phyloP scores from a whole-genome alignment of 1,284 basidiomycete genomes.

The Pseudozyma tsukubaensis region DNA sequence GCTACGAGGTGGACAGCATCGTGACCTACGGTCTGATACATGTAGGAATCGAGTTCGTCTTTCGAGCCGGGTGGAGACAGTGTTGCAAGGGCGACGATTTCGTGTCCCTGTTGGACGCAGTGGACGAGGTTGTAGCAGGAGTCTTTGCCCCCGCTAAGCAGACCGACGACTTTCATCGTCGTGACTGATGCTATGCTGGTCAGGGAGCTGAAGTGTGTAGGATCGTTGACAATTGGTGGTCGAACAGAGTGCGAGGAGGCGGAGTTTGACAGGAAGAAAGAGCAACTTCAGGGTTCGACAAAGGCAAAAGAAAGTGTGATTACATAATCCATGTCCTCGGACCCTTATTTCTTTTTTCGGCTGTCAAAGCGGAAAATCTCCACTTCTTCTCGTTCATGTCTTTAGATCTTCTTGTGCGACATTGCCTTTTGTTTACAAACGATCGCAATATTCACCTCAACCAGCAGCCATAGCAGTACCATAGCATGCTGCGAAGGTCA shows the following conservation, averaged over 20 bases:
- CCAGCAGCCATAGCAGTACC: not conserved
- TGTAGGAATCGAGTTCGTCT: slow-evolving; percentile 97
- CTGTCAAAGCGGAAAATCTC: slow-evolving; percentile 11
- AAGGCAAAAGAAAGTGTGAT: slow-evolving; percentile 5
- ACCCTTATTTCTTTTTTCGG: slow-evolving; percentile 3
- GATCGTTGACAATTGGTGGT: not conserved
- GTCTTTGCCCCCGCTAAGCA: slow-evolving; percentile 98
- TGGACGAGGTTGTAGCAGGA: slow-evolving; percentile 96
- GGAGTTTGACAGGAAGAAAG: not conserved
- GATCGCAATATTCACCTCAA: slow-evolving; percentile 7
- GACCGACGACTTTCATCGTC: slow-evolving; percentile 89
- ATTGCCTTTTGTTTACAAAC: not conserved
- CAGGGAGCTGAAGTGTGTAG: not conserved
- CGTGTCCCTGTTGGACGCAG: slow-evolving; percentile 85
- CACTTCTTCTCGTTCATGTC: slow-evolving; percentile 19
- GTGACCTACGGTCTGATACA: slow-evolving; percentile 98
- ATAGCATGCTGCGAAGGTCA: slow-evolving; percentile 25
- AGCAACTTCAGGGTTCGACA: not conserved
- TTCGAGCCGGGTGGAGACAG: slow-evolving; percentile 84
- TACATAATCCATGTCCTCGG: slow-evolving; percentile 21
- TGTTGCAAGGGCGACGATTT: slow-evolving; percentile 88
- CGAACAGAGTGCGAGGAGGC: not conserved
- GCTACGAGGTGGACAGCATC: slow-evolving; percentile 90
- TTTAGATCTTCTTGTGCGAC: not conserved
- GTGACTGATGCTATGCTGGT: not conserved